These are phyloP conservation scores for Dionaea muscipula DNA, from an alignment of 179 eudicot genomes.

Conservation along the genomic window DNA sequence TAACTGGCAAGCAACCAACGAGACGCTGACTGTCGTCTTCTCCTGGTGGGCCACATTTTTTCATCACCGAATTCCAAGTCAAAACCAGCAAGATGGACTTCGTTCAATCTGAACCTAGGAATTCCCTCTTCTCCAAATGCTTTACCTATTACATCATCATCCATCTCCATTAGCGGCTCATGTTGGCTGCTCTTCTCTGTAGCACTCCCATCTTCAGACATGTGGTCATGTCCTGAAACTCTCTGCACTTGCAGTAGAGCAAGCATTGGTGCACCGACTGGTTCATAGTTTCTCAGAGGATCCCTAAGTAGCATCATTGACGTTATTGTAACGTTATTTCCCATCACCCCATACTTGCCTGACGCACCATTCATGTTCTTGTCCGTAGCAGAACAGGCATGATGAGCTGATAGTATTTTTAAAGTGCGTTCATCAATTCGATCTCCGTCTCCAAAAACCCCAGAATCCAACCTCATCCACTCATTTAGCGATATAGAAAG, in stretches of 20 bases:
- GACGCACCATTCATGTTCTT: constrained; percentile 11
- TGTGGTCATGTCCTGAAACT: constrained; percentile 3
- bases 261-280: constrained; percentile 58
- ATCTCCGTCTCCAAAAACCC: constrained; percentile 15
- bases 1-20: constrained; percentile 68
- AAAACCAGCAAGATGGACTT: constrained; percentile 49
- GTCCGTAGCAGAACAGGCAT: constrained; percentile 9
- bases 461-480: constrained; percentile 49
- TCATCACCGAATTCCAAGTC: constrained; percentile 16
- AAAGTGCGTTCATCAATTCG: constrained; percentile 15
- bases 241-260: constrained; percentile 44
- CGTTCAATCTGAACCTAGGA: constrained; percentile 29
- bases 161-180: constrained; percentile 6
- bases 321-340: constrained; percentile 34
- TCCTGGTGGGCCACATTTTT: constrained; percentile 26
- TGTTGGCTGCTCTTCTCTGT: not conserved
- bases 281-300: constrained; percentile 51
- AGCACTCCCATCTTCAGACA: constrained; percentile 5
- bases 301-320: constrained; percentile 53
- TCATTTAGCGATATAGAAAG: constrained; percentile 41
- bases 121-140: constrained; percentile 6
- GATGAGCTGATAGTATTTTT: constrained; percentile 31
- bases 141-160: not conserved
- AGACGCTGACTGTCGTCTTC: constrained; percentile 44
- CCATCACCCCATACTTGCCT: constrained; percentile 18